phyloP scores from a whole-genome alignment of 1,284 basidiomycete species.

The Trichosporon ovoides region DNA sequence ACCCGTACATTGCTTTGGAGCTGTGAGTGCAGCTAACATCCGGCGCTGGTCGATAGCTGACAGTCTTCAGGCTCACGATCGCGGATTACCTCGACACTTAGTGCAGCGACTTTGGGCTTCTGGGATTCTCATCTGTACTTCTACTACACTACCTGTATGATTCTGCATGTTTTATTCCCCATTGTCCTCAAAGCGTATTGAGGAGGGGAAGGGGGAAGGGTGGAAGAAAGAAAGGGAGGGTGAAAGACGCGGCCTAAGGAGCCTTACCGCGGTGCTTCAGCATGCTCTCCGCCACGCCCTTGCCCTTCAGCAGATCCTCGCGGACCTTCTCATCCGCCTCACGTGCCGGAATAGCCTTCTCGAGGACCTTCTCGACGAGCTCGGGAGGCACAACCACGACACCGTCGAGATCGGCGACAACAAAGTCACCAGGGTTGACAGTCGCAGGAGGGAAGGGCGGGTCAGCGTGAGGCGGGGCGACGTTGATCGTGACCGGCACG shows the following conservation, averaged over 20 bases:
- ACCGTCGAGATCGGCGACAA: constrained; percentile 83
- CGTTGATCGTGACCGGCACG: constrained; percentile 62
- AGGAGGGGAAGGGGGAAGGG: too few species aligned
- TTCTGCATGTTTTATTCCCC: not conserved
- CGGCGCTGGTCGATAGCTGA: constrained; percentile 7
- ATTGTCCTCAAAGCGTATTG: not conserved
- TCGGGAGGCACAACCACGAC: constrained; percentile 72
- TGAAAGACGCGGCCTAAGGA: constrained; percentile 13
- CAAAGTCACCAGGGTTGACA: constrained; percentile 72
- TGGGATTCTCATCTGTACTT: not conserved
- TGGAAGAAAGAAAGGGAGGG: too few species aligned
- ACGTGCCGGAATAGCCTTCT: constrained; percentile 59
- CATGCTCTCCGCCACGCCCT: constrained; percentile 71
- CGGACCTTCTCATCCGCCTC: constrained; percentile 69
- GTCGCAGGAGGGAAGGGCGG: constrained; percentile 51
- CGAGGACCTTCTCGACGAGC: constrained; percentile 58
- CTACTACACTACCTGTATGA: constrained; percentile 1
- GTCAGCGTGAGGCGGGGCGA: constrained; percentile 10
- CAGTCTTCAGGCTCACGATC: constrained; percentile 43
- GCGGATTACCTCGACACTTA: constrained; percentile 48
- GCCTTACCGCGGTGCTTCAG: constrained; percentile 51
- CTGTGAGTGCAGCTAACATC: constrained; percentile 47
- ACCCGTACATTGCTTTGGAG: constrained; percentile 57
- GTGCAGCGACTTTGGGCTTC: not conserved
- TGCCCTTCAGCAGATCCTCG: constrained; percentile 68